Base-by-base conservation (phyloP, 225 moss, liverwort and hornwort genomes). In the Polytrichum commune region DNA sequence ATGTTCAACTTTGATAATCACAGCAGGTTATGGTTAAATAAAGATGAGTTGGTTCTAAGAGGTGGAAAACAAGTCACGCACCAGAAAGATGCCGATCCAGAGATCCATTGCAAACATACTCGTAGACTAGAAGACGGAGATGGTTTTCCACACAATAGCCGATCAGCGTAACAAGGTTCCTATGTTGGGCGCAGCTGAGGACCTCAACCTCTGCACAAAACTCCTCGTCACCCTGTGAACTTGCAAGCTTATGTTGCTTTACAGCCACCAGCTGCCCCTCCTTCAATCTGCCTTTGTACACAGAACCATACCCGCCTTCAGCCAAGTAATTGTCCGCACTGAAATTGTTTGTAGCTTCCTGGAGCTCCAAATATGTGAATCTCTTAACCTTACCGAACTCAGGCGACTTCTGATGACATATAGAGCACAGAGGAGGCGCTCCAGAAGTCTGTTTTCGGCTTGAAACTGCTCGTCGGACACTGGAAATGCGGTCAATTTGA, bases 81-180 rank as follows among this genome's bases (percentile, higher is more conserved):
- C 91, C 54, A 19, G 89, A 87, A 35, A 91, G 89, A 61, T 89
- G 87, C n/a, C 23, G 66, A 68, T 91, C 91, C 27, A 91, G 85
- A 29, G 91, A 91, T 30, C 85, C 82, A 64, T 89, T 91, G 78
- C 91, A 91, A 54, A 87, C 89, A 54, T 86, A 91, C 69, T 91
- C 91, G 58, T 91, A 91, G 24, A 91, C 91, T 62, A 91, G 85
- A 64, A 91, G 78, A 22, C 86, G 89, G 69, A 55, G 55, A 5
- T 75, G 69, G 7, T 79, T 77, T 30, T 91, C 89, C 6, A 73
- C 81, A 70, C 91, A 91, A 69, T 83, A 91, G 8, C 91, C 91
- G 20, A 91, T 83, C 29, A 91, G 87, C 5, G 85, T 80, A 3
- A 91, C 91, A 26, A 91, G 82, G 74, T 91, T 91, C 27, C 89